A percentile compares a stretch with the other conserved stretches of the same genome.
phyloP scores from a whole-genome alignment of 495 filamentous ascomycete genomes.

The Penicillium silybi region DNA sequence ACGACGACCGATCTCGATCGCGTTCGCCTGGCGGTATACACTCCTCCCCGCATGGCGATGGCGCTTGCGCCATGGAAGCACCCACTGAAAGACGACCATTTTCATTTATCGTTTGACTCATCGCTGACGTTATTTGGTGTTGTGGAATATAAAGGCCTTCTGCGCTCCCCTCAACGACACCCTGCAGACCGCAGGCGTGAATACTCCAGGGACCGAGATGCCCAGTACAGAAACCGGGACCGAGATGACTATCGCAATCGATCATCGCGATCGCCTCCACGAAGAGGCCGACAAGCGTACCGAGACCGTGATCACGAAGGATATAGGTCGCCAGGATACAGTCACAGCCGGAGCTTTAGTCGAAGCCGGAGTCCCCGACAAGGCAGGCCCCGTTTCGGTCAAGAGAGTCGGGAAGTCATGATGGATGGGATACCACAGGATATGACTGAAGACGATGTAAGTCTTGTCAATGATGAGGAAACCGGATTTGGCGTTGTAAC shows the following conservation, averaged over 20 bases:
- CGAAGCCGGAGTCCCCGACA: conserved; percentile 40
- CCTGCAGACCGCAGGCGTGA: conserved; percentile 38
- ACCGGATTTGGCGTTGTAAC: not conserved
- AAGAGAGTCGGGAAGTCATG: conserved; percentile 56
- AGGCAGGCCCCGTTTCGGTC: conserved; percentile 43
- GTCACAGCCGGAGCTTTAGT: conserved; percentile 42
- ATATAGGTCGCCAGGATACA: conserved; percentile 50
- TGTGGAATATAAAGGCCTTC: conserved; percentile 28
- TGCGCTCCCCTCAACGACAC: conserved; percentile 38
- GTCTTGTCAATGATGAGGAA: not conserved
- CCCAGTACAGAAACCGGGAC: conserved; percentile 33
- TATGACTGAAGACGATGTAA: conserved; percentile 59
- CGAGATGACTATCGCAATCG: conserved; percentile 41
- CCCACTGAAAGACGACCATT: conserved; percentile 4
- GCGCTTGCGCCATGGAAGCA: conserved; percentile 5
- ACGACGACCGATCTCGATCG: conserved; percentile 47
- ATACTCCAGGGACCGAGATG: conserved; percentile 32
- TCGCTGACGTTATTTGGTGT: conserved; percentile 24
- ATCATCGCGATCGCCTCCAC: conserved; percentile 37
- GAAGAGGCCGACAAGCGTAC: conserved; percentile 40
- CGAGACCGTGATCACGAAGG: conserved; percentile 54
- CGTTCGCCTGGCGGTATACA: conserved; percentile 45
- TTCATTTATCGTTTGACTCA: conserved; percentile 1
- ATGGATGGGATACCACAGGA: conserved; percentile 58
- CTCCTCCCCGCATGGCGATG: conserved; percentile 42